phyloP scores from a whole-genome alignment of 2,329 filamentous ascomycete genomes.

The Ophiostoma sp. region DNA sequence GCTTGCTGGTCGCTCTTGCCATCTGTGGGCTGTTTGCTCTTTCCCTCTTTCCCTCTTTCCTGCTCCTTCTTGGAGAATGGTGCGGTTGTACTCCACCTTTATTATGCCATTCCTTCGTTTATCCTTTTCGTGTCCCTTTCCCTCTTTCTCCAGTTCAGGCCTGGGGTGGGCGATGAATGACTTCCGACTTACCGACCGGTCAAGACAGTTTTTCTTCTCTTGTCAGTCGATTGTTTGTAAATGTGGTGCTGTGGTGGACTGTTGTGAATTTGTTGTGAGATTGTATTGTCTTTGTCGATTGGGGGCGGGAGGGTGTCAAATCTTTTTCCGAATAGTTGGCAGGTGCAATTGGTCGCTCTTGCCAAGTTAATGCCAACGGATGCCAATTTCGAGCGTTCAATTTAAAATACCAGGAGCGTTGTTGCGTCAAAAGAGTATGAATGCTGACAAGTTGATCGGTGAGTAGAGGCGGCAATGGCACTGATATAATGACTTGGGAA shows the following conservation, averaged over 20 bases:
- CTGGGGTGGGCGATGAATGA: not conserved
- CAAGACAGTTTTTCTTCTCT: not conserved
- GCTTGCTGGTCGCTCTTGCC: constrained; percentile 6
- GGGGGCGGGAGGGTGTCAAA: not conserved
- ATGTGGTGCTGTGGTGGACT: not conserved
- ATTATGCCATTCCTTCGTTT: constrained; percentile 4
- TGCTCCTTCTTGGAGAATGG: constrained; percentile 9
- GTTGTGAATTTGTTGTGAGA: not conserved
- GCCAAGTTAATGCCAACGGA: not conserved
- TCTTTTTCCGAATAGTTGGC: not conserved
- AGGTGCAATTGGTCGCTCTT: not conserved
- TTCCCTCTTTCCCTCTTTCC: not conserved
- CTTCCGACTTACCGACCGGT: constrained; percentile 2
- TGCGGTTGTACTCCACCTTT: constrained; percentile 10
- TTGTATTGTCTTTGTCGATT: not conserved
- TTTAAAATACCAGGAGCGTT: not conserved
- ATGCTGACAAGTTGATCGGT: not conserved
- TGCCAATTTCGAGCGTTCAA: not conserved
- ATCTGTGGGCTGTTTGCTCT: not conserved
- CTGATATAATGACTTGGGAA: not conserved
- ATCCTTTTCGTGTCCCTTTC: not conserved
- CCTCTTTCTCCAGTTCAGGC: not conserved
- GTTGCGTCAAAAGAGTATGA: not conserved
- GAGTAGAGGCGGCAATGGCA: not conserved
- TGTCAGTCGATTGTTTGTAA: not conserved